Evolutionary conservation across 1,284 basidiomycete species (phyloP).

Genomic region (Melampsora medusae): DNA sequence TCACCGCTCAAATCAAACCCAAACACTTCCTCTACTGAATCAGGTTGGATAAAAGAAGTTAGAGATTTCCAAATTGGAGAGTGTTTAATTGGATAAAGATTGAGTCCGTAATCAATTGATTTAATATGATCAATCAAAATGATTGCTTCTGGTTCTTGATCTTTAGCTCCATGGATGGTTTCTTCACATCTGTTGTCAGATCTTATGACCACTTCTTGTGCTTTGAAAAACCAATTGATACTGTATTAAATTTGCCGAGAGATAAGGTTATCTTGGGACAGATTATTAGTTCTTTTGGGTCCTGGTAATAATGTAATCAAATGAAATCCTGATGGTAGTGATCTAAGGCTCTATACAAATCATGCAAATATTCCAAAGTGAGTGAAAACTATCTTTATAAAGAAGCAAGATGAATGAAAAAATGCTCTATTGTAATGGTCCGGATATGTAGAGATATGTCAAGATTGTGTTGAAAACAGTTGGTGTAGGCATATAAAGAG

Average conservation of each 20-base stretch:
- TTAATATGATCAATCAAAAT: constrained; percentile 31
- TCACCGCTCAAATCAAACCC: constrained; percentile 13
- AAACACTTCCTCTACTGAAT: constrained; percentile 18
- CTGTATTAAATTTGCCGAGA: constrained; percentile 18
- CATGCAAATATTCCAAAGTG: not conserved
- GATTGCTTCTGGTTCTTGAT: constrained; percentile 17
- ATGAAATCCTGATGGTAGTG: constrained; percentile 38
- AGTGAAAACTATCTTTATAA: no score
- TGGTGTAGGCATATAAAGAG: no score
- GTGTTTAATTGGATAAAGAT: constrained; percentile 18
- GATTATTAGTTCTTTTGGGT: not conserved
- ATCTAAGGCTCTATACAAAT: constrained; percentile 28
- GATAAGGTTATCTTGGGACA: not conserved
- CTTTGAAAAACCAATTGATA: constrained; percentile 26
- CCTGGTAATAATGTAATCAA: constrained; percentile 21
- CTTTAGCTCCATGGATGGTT: not conserved
- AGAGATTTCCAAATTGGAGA: constrained; percentile 28
- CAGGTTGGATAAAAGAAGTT: constrained; percentile 2
- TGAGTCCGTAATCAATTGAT: constrained; percentile 17
- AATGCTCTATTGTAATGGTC: no score
- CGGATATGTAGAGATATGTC: no score
- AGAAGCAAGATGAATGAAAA: no score
- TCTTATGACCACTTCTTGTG: constrained; percentile 29
- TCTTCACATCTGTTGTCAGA: not conserved
- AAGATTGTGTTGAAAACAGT: no score